phyloP scores from a whole-genome alignment of 148 eudicot species.

The Rhododendron ovatum region DNA sequence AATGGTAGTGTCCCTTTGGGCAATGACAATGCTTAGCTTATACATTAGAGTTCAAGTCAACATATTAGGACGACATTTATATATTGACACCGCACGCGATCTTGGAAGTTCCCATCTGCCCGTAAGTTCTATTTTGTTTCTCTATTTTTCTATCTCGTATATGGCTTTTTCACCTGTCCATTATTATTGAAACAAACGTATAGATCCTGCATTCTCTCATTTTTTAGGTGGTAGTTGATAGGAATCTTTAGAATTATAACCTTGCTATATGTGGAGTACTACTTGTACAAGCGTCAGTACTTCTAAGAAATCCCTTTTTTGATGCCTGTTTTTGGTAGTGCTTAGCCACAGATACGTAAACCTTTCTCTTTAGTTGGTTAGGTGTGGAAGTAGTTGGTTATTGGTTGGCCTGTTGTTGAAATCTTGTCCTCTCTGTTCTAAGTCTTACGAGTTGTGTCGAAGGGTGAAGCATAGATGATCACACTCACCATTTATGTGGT shows the following conservation, averaged over 20 bases:
- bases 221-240: background rate
- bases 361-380: background rate
- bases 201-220: background rate
- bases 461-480: background rate
- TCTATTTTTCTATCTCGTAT: background rate
- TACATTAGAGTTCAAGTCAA: conserved; percentile 92
- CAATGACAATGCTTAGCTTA: conserved; percentile 74
- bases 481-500: background rate
- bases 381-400: background rate
- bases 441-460: background rate
- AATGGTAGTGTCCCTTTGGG: conserved; percentile 74
- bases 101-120: conserved; percentile 54
- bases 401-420: background rate
- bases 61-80: conserved; percentile 91
- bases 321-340: background rate
- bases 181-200: background rate
- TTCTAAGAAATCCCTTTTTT: background rate
- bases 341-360: background rate
- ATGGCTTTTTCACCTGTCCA: background rate
- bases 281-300: background rate
- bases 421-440: background rate
- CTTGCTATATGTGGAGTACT: too few species aligned
- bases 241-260: background rate
- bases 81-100: conserved; percentile 80
- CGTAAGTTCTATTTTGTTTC: conserved; percentile 40